These are phyloP conservation scores for Berberis thunbergii DNA, from an alignment of 164 flowering plant genomes.

Conservation along the genomic window DNA sequence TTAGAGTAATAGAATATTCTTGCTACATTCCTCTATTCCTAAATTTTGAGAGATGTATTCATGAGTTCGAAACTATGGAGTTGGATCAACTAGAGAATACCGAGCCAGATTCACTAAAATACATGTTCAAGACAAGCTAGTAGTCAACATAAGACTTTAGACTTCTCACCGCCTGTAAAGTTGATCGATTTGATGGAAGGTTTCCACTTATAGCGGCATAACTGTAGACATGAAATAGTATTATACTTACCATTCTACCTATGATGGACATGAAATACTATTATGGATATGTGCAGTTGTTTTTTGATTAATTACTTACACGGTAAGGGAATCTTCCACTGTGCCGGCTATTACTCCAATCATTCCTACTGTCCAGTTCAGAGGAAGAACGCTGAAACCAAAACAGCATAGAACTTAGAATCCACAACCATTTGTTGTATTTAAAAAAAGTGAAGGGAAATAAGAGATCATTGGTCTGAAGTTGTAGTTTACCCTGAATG, in stretches of 20 bases:
- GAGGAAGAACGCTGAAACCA: constrained; percentile 66
- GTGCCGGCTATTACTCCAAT: constrained; percentile 83
- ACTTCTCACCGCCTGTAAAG: no score
- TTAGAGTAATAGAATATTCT: no score
- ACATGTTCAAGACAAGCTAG: no score
- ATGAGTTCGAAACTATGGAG: no score
- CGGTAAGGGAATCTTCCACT: constrained; percentile 74
- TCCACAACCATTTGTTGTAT: background rate
- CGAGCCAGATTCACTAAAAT: no score
- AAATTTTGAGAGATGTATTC: no score
- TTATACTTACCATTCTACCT: background rate
- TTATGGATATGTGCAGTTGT: no score
- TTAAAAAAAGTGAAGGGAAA: background rate
- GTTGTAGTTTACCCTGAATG: constrained; percentile 57
- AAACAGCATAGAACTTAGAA: background rate
- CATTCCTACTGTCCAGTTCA: constrained; percentile 94
- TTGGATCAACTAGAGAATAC: no score
- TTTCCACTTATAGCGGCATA: constrained; percentile 77
- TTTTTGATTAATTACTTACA: constrained; percentile 20
- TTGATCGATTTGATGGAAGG: constrained; percentile 18
- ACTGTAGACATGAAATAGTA: constrained; percentile 28
- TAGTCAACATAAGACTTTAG: no score
- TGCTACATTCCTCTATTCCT: no score
- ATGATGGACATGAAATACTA: no score
- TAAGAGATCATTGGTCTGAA: background rate